A percentile compares a stretch with the other conserved stretches of the same genome.
Conservation (phyloP, 2,329 filamentous ascomycete species). For the Aspergillus pseudoviridinutans region DNA sequence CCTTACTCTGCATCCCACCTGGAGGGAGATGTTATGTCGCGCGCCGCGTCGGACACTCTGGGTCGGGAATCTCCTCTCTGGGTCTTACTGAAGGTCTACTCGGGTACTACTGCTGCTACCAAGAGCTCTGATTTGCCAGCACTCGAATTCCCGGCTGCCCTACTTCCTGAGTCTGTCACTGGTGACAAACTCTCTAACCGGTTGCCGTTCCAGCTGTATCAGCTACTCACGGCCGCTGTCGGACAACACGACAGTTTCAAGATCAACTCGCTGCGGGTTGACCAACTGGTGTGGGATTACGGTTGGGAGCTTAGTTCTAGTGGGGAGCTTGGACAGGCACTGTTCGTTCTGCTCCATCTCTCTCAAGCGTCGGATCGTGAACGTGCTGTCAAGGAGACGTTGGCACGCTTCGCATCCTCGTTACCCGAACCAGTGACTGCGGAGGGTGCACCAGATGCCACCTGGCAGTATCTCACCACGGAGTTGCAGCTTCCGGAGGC, state of each 20-base stretch:
- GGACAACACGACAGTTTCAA: slow-evolving; percentile 48
- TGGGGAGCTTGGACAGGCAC: slow-evolving; percentile 64
- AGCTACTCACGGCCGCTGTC: slow-evolving; percentile 52
- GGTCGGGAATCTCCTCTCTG: slow-evolving; percentile 73
- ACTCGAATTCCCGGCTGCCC: slow-evolving; percentile 59
- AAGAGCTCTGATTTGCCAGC: slow-evolving; percentile 32
- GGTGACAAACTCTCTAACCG: slow-evolving; percentile 71
- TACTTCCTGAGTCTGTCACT: slow-evolving; percentile 73
- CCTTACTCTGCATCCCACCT: slow-evolving; percentile 67
- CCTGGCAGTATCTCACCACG: slow-evolving; percentile 57
- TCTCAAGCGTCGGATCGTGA: slow-evolving; percentile 59
- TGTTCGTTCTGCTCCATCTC: slow-evolving; percentile 77
- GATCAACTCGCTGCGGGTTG: slow-evolving; percentile 57
- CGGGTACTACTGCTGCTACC: slow-evolving; percentile 39
- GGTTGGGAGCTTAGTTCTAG: slow-evolving; percentile 47
- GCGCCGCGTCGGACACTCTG: slow-evolving; percentile 55
- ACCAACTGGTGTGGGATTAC: slow-evolving; percentile 64
- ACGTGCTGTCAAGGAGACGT: slow-evolving; percentile 66
- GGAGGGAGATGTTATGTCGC: slow-evolving; percentile 56
- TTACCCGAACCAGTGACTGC: slow-evolving; percentile 58
- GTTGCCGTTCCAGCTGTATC: slow-evolving; percentile 80
- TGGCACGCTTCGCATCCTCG: slow-evolving; percentile 65
- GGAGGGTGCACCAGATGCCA: slow-evolving; percentile 34
- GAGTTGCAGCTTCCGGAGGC: slow-evolving; percentile 66
- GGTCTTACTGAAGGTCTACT: slow-evolving; percentile 79